Evolutionary conservation across 2,329 filamentous ascomycete species (phyloP).

Genomic region (Sporothrix schenckii): DNA sequence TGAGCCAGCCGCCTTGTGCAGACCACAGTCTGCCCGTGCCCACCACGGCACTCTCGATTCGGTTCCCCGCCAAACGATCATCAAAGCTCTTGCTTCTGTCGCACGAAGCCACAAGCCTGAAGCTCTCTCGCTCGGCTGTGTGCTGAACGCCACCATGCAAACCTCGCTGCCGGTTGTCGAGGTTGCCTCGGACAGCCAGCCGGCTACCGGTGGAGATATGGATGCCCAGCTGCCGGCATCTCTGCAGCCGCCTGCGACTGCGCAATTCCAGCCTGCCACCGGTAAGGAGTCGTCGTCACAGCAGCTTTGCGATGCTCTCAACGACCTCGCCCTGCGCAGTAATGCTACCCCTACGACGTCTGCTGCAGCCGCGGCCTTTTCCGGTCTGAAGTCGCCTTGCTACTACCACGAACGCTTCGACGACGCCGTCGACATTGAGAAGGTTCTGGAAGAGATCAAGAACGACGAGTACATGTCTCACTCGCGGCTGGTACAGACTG

Average conservation of each 20-base stretch:
- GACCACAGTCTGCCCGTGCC: slow-evolving; percentile 33
- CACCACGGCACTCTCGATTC: slow-evolving; percentile 60
- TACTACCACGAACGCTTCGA: slow-evolving; percentile 98
- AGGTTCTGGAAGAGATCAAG: slow-evolving; percentile 91
- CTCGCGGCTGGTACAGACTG: slow-evolving; percentile 90
- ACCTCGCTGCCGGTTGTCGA: slow-evolving; percentile 38
- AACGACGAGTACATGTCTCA: slow-evolving; percentile 89
- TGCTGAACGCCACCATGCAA: slow-evolving; percentile 53
- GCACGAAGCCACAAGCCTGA: slow-evolving; percentile 64
- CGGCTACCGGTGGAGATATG: slow-evolving; percentile 40
- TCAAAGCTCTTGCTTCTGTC: slow-evolving; percentile 77
- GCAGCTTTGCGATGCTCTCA: slow-evolving; percentile 64
- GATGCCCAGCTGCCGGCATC: not conserved
- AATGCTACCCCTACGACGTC: slow-evolving; percentile 48
- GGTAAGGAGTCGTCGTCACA: slow-evolving; percentile 51
- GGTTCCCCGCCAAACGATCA: slow-evolving; percentile 76
- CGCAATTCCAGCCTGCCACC: slow-evolving; percentile 1
- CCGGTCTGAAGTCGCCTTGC: slow-evolving; percentile 84
- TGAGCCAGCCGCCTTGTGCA: slow-evolving; percentile 27
- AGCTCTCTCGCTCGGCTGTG: slow-evolving; percentile 63
- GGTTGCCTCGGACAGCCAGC: slow-evolving; percentile 34
- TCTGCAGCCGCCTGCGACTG: slow-evolving; percentile 11
- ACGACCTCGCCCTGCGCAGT: slow-evolving; percentile 52
- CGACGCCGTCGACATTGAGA: slow-evolving; percentile 91
- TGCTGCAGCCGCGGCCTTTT: slow-evolving; percentile 50